Base-by-base conservation (phyloP, 768 basidiomycete genomes). In the Crepidotus variabilis region DNA sequence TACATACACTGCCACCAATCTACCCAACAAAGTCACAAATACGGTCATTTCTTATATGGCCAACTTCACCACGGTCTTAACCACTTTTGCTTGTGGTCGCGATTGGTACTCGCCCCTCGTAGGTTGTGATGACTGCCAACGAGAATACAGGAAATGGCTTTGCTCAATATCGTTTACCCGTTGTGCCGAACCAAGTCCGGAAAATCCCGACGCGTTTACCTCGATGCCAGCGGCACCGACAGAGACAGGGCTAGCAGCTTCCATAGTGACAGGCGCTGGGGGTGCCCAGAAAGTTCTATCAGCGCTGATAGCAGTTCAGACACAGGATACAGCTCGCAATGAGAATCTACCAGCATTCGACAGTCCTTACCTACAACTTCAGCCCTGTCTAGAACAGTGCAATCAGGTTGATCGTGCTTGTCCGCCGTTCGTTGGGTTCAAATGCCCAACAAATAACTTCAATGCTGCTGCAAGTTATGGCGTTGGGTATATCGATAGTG, bases 341-440 rank as follows among this genome's bases (percentile, higher is more conserved):
- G 63, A 74, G 2, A 72, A 68, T 53, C 71, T 86, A 45, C 79
- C 84, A n/a, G 52, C 75, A 11, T 69, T 78, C 60, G 61, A 65
- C 1, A 69, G 65, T 18, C 53, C 74, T 1, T 92, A 90, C 70
- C 73, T 69, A n/a, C 77, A 81, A 65, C 71, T 94, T 14, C 72
- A 90, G 33, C 92, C 93, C 2, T 94, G 92, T 66, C 71, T 92
- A 9, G 93, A 92, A 71, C 82, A 80, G 28, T 95, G 93, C 71
- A 78, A 82, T 16, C 77, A 80, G 0, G 84, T 81, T 21, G 87
- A 89, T 60, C 81, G 92, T 23, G 81, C 89, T 10, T 95, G 92
- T 66, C 92, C 92, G 3, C 75, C 76, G 24, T 84, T 90, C 62
- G 60, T 95, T 9, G 78, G 81, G 1, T 88, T 91, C 71, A 70